Conservation (phyloP, 2,329 filamentous ascomycete species). For the Emericellopsis atlantica region DNA sequence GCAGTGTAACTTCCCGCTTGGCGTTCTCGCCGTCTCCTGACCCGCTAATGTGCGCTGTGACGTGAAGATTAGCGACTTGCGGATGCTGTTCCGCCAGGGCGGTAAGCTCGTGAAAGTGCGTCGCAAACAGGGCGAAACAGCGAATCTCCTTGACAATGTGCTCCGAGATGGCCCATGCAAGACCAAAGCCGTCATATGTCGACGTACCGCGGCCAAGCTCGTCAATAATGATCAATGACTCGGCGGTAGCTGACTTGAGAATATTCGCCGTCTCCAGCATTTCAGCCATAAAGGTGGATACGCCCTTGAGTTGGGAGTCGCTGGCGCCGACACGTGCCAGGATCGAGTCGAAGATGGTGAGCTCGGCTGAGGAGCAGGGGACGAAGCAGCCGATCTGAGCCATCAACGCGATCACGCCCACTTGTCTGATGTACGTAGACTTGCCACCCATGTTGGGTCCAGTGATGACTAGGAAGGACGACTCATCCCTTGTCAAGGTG, state of each 20-base stretch:
- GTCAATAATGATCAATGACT: slow-evolving; percentile 97
- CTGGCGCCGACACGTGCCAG: slow-evolving; percentile 90
- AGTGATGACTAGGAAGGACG: slow-evolving; percentile 91
- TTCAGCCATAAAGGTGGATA: slow-evolving; percentile 98
- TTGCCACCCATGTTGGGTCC: slow-evolving; percentile 99
- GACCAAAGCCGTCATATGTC: slow-evolving; percentile 94
- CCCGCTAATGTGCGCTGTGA: slow-evolving; percentile 79
- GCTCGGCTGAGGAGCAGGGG: slow-evolving; percentile 76
- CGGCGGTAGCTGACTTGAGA: slow-evolving; percentile 86
- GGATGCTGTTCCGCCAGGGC: slow-evolving; percentile 77
- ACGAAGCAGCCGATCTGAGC: slow-evolving; percentile 96
- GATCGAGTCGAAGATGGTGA: slow-evolving; percentile 95
- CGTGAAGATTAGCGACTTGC: slow-evolving; percentile 86
- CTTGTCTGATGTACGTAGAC: slow-evolving; percentile 95
- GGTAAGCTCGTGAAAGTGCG: slow-evolving; percentile 96
- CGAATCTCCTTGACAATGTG: slow-evolving; percentile 94
- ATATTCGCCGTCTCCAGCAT: slow-evolving; percentile 99
- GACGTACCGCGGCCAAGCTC: slow-evolving; percentile 93
- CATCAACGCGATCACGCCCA: slow-evolving; percentile 94
- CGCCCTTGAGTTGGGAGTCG: slow-evolving; percentile 93
- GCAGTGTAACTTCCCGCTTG: slow-evolving; percentile 78
- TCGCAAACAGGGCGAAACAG: slow-evolving; percentile 90
- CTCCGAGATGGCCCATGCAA: slow-evolving; percentile 98
- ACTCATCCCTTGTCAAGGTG: slow-evolving; percentile 60
- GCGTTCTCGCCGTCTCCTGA: slow-evolving; percentile 31